Evolutionary conservation across 148 eudicot species (phyloP).

Genomic region (Silene uniflora): DNA sequence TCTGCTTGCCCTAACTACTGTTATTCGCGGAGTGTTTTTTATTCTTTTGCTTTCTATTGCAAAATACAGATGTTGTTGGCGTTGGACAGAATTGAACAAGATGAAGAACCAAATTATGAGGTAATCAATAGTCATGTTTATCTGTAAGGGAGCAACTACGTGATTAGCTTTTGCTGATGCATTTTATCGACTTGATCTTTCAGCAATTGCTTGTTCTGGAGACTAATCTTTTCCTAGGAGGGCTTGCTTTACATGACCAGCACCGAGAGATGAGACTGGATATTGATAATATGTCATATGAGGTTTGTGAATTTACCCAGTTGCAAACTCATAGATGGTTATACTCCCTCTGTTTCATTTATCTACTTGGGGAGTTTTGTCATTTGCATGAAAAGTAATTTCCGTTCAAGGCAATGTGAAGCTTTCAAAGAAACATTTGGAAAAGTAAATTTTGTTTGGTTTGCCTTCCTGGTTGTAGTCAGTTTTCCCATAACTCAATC

Average conservation of each 20-base stretch:
- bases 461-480: background rate
- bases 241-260: slow-evolving; percentile 72
- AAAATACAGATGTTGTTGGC: slow-evolving; percentile 63
- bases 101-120: slow-evolving; percentile 76
- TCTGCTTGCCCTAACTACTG: background rate
- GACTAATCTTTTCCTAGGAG: slow-evolving; percentile 68
- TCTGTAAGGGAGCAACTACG: background rate
- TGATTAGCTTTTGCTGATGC: background rate
- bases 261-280: slow-evolving; percentile 96
- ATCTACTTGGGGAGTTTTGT: too few species aligned
- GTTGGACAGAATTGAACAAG: slow-evolving; percentile 78
- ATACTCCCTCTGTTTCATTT: too few species aligned
- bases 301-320: slow-evolving; percentile 37
- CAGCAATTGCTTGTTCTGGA: slow-evolving; percentile 81
- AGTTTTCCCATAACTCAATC: background rate
- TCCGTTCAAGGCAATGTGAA: too few species aligned
- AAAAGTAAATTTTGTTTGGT: background rate
- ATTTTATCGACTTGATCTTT: slow-evolving; percentile 12
- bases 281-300: slow-evolving; percentile 93
- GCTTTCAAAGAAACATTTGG: too few species aligned
- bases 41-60: slow-evolving; percentile 1
- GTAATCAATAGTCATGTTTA: slow-evolving; percentile 29
- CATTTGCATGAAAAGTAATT: too few species aligned
- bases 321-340: background rate
- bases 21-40: background rate